phyloP scores from a whole-genome alignment of 2,329 filamentous ascomycete species.

The Talaromyces sp. region DNA sequence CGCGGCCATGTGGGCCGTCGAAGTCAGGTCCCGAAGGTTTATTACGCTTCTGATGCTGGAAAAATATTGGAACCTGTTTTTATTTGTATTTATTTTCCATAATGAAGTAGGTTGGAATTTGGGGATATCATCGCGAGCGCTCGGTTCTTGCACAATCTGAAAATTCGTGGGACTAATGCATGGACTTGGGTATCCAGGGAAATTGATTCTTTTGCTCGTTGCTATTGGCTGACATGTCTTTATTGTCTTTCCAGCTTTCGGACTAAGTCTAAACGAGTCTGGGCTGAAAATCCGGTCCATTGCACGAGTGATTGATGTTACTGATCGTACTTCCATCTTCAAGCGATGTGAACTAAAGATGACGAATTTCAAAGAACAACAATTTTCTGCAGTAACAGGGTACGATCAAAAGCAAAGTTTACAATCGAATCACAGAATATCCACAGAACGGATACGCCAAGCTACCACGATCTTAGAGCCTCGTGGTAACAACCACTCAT shows the following conservation, averaged over 20 bases:
- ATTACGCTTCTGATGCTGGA: too few relatives aligned
- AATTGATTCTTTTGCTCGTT: background rate
- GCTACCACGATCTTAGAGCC: background rate
- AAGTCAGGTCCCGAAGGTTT: too few relatives aligned
- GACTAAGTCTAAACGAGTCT: background rate
- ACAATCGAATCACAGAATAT: background rate
- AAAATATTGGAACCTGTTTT: too few relatives aligned
- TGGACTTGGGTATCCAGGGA: background rate
- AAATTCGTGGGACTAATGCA: background rate
- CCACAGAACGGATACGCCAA: background rate
- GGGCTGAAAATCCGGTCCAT: background rate
- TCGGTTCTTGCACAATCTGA: background rate
- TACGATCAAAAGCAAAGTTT: background rate
- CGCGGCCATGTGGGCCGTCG: too few relatives aligned
- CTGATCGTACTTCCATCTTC: too few relatives aligned
- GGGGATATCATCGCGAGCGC: background rate
- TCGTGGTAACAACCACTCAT: background rate
- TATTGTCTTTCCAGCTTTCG: background rate
- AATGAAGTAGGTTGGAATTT: background rate
- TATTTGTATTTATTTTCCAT: too few relatives aligned
- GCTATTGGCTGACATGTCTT: background rate
- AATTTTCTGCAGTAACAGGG: background rate
- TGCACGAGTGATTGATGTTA: background rate
- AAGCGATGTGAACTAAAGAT: too few relatives aligned
- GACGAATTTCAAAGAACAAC: background rate